These are phyloP conservation scores for Grammothele lineata DNA, from an alignment of 768 basidiomycete species.

Conservation along the genomic window DNA sequence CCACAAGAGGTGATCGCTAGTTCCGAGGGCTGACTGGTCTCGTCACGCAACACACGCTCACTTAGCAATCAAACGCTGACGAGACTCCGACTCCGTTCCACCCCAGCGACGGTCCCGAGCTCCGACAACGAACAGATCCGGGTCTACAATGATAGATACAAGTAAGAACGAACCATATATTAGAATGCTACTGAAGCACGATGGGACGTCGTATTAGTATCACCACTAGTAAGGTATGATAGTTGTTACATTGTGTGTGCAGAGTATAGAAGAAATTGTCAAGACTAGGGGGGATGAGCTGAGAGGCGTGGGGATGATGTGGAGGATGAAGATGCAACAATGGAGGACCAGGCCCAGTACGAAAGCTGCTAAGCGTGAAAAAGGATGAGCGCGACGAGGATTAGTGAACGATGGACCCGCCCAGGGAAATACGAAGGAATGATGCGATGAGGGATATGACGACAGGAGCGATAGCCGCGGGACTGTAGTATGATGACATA, in stretches of 20 bases:
- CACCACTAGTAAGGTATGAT: constrained; percentile 22
- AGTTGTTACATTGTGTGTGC: constrained; percentile 20
- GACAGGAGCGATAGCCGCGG: constrained; percentile 14
- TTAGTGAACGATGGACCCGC: constrained; percentile 18
- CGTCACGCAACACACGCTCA: too few species aligned
- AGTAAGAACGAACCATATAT: constrained; percentile 13
- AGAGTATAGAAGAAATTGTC: constrained; percentile 11
- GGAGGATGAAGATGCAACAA: constrained; percentile 9
- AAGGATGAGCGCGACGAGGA: constrained; percentile 9
- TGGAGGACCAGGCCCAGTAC: constrained; percentile 11
- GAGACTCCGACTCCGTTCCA: constrained; percentile 3
- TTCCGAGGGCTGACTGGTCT: too few species aligned
- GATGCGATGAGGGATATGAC: constrained; percentile 15
- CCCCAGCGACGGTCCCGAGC: constrained; percentile 13
- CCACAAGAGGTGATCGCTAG: too few species aligned
- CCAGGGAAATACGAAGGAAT: constrained; percentile 6
- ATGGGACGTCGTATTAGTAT: constrained; percentile 18
- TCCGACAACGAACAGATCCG: neutral
- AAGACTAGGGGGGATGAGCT: neutral
- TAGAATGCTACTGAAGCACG: constrained; percentile 14
- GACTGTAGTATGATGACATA: constrained; percentile 16
- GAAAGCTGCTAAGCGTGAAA: constrained; percentile 8
- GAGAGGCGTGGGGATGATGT: constrained; percentile 7
- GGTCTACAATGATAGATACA: constrained; percentile 2
- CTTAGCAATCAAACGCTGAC: too few species aligned